These are phyloP conservation scores for Rhizopogon rudus DNA, from an alignment of 768 basidiomycete species.

Conservation along the genomic window DNA sequence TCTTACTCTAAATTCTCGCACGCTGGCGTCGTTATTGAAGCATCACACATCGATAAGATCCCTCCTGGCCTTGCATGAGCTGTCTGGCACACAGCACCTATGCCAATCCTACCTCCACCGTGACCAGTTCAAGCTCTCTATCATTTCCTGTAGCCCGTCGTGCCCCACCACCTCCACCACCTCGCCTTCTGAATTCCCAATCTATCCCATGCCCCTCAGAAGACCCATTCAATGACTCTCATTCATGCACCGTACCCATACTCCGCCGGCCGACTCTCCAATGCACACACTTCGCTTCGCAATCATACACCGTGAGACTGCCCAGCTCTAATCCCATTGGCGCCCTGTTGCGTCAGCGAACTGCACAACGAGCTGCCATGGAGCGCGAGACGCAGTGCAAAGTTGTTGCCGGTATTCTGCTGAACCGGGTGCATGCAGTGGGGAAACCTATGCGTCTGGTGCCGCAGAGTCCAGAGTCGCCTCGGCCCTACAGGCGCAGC, in stretches of 20 bases:
- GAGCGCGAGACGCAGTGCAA: slow-evolving; percentile 39
- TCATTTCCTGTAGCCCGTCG: slow-evolving; percentile 10
- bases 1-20: slow-evolving; percentile 18
- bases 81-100: slow-evolving; percentile 20
- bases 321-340: slow-evolving; percentile 20
- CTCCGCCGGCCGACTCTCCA: slow-evolving; percentile 10
- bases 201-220: slow-evolving; percentile 17
- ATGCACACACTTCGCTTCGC: slow-evolving; percentile 23
- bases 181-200: slow-evolving; percentile 13
- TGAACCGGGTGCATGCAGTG: slow-evolving; percentile 46
- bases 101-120: slow-evolving; percentile 6
- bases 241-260: slow-evolving; percentile 10
- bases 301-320: slow-evolving; percentile 20
- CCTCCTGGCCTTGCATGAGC: slow-evolving; percentile 16
- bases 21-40: slow-evolving; percentile 21
- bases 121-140: background rate
- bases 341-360: slow-evolving; percentile 23
- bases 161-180: slow-evolving; percentile 4
- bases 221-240: slow-evolving; percentile 22
- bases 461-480: slow-evolving; percentile 21
- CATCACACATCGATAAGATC: slow-evolving; percentile 12
- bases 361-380: slow-evolving; percentile 26
- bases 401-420: slow-evolving; percentile 54
- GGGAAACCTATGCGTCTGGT: slow-evolving; percentile 50
- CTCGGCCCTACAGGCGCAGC: slow-evolving; percentile 47